A percentile compares a stretch with the other conserved stretches of the same genome.
Evolutionary conservation across 192 early-diverging fungal genomes (phyloP).

Genomic region (Kickxella alabastrina): DNA sequence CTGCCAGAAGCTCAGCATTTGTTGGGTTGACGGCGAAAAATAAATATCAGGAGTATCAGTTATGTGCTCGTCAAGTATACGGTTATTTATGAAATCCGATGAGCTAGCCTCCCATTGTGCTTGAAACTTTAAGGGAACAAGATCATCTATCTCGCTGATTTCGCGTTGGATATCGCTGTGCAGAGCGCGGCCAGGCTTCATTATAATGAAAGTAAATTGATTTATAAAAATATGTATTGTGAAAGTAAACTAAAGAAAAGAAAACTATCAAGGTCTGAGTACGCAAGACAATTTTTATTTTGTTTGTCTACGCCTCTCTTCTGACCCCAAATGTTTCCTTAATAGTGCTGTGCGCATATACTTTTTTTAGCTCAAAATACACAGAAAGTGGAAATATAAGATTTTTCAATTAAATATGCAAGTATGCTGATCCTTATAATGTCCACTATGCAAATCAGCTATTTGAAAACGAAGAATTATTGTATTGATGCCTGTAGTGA

Average conservation of each 20-base stretch:
- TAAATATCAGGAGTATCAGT: conserved; percentile 10
- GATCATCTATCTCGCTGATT: conserved; percentile 3
- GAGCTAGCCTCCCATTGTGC: conserved; percentile 10
- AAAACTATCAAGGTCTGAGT: no score
- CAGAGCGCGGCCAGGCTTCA: neutral
- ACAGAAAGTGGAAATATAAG: no score
- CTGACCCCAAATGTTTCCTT: no score
- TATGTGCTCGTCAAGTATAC: conserved; percentile 1
- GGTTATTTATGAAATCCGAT: conserved; percentile 9
- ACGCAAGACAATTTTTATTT: no score
- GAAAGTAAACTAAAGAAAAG: neutral
- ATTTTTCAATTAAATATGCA: no score
- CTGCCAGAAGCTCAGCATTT: conserved; percentile 17
- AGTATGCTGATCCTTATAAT: no score
- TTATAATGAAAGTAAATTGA: neutral
- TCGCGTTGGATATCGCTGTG: conserved; percentile 12
- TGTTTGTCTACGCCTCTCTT: no score
- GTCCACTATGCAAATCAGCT: no score
- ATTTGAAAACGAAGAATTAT: no score
- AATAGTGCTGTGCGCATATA: no score
- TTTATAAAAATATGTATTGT: neutral
- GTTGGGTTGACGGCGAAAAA: conserved; percentile 8
- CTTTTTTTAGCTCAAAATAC: no score
- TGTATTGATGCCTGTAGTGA: no score
- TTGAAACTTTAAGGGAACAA: conserved; percentile 16